Conservation (phyloP, 2,329 filamentous ascomycete species). For the Botryotinia globosa region DNA sequence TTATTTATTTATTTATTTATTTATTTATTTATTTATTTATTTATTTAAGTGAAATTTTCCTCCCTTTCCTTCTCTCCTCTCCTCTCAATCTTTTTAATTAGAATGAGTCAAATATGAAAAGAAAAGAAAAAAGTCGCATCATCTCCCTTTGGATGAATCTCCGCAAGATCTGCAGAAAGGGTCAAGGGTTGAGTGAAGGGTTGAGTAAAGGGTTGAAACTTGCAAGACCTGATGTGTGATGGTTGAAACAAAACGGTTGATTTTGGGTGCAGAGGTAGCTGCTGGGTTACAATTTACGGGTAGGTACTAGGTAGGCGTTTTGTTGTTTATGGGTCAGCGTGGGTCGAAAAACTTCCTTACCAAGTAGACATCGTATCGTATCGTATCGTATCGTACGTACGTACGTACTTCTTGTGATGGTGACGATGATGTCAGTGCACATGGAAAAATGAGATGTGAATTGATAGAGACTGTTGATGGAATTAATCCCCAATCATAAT, state of each 20-base stretch:
- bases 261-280: background rate
- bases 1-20: background rate
- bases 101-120: background rate
- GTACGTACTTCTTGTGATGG: background rate
- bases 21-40: background rate
- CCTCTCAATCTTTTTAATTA: background rate
- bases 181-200: background rate
- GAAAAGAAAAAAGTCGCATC: background rate
- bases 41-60: background rate
- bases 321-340: background rate
- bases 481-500: too few relatives aligned
- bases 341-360: background rate
- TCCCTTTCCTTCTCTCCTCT: background rate
- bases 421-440: background rate
- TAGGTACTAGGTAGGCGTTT: background rate
- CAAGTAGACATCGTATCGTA: too few relatives aligned
- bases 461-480: too few relatives aligned
- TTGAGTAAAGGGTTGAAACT: background rate
- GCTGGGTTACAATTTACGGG: too few relatives aligned
- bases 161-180: slow-evolving; percentile 2
- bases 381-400: too few relatives aligned
- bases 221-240: background rate
- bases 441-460: background rate
- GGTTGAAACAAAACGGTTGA: background rate
- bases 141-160: background rate